A percentile compares a stretch with the other conserved stretches of the same genome.
These are phyloP conservation scores for Leptosphaerulina australis DNA, from an alignment of 2,329 filamentous ascomycete species.

Conservation along the genomic window DNA sequence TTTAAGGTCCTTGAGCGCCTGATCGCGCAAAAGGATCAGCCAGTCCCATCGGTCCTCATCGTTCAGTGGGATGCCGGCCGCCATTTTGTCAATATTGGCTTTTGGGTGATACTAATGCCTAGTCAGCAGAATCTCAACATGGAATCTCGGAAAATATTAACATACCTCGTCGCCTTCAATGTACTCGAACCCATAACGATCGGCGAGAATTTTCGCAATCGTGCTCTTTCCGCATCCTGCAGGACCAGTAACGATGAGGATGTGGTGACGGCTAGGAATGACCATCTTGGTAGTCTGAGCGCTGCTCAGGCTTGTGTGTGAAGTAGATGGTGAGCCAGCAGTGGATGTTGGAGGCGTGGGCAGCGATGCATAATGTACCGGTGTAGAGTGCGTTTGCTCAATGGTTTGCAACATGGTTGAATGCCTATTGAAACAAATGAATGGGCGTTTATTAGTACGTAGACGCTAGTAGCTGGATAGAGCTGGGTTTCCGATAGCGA, in stretches of 20 bases:
- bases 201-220: conserved; percentile 54
- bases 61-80: conserved; percentile 78
- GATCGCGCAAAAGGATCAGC: conserved; percentile 64
- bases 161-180: conserved; percentile 60
- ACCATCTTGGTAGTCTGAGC: conserved; percentile 31
- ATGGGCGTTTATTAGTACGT: not conserved
- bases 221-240: conserved; percentile 62
- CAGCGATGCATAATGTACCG: conserved; percentile 40
- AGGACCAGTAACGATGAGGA: conserved; percentile 60
- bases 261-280: conserved; percentile 53
- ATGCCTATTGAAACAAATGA: conserved; percentile 9
- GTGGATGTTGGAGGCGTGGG: conserved; percentile 41
- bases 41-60: conserved; percentile 98
- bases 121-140: not conserved
- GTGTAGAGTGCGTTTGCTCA: conserved; percentile 34
- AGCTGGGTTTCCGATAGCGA: conserved; percentile 11
- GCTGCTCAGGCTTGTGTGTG: conserved; percentile 23
- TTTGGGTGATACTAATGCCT: conserved; percentile 55
- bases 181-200: conserved; percentile 53
- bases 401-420: conserved; percentile 46
- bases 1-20: conserved; percentile 48
- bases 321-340: conserved; percentile 33
- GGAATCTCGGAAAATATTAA: not conserved
- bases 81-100: conserved; percentile 79
- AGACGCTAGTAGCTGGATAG: conserved; percentile 9